Base-by-base conservation (phyloP, 2,329 filamentous ascomycete species). In the Purpureocillium takamizusanense region DNA sequence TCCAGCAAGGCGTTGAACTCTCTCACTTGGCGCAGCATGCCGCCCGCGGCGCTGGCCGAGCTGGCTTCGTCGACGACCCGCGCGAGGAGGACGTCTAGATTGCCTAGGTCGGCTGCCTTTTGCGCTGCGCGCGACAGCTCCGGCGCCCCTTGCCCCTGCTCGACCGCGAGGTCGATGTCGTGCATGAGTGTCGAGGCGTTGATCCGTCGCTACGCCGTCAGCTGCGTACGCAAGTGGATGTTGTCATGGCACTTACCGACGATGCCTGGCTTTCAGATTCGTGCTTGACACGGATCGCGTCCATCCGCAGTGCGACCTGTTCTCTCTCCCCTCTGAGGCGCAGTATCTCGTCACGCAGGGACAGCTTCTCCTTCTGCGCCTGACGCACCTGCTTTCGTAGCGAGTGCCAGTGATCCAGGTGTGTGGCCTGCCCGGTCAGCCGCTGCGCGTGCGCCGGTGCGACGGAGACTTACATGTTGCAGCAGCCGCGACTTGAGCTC, bases 1-100 rank as follows among this genome's bases (percentile, higher is more conserved):
- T 82, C 78, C 35, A 83, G 59, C 45, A 82, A 78, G 25, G 67
- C 67, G 46, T 82, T 83, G 49, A 82, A 82, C 35, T 76, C 70
- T 42, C 61, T 69, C 39, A 82, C 68, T 51, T 76, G 71, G 42
- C 63, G 66, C 45, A 82, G 59, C 4, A 71, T 57, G 3, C 74
- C 74, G 16, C 74, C 74, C 1, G 64, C 62, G 8, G 63, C 60
- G 37, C 69, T 66, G 15, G 58, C 57, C 30, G 62, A 68, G 48
- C 71, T 74, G 2, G 71, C 70, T 49, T 77, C 67, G 29, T 70
- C 66, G 1, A 72, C 63, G 5, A 81, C 60, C 18, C 65, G 65
- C n/a, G 71, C 69, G 25, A 81, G 62, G 8, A 72, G 53, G 27
- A 81, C 55, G 50, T 81, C 76, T 1, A 78, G 63, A 31, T 78